Evolutionary conservation across 225 moss, liverwort and hornwort genomes (phyloP), one percentile per base, ranked within the genome.

Genomic region (Sphagnum contortum): DNA sequence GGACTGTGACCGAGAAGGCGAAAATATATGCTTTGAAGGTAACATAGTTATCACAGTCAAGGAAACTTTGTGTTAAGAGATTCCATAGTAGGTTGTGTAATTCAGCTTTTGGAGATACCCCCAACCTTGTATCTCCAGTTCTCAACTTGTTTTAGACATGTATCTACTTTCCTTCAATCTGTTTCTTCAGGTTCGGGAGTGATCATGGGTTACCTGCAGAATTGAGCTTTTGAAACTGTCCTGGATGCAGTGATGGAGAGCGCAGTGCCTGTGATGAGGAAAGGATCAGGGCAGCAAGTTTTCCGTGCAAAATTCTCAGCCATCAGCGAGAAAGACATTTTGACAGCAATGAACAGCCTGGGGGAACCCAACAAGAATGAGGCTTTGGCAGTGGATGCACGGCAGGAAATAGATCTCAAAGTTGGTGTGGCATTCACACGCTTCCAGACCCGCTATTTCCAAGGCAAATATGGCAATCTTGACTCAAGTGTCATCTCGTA

Each of bases 401-500:
- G 92, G 59, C 96, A 93, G 72, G 96, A 96, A 78, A 91, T 93
- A 83, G 96, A 96, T 80, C 68, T 96, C 50, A 96, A 96, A 91
- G 96, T 96, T 48, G 96, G 96, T 52, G 96, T 96, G 56, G 93
- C 96, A 53, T 96, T 96, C 75, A 96, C 96, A 12, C 92, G 96
- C 69, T 96, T 92, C 64, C 96, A 96, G 80, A 93, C 96, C 64
- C 90, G 96, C 56, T 96, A 83, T 60, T 96, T 96, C 66, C 92
- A 96, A 84, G 96, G 96, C 73, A 96, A 96, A 84, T 96, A 92
- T 76, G 96, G 96, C 92, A 96, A 96, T 79, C 96, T 96, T 84
- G 96, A 96, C 81, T 90, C 96, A 77, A 96, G 96, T 85, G 96
- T 93, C 72, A 96, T 96, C 84, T 96, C 92, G 96, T 96, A 96